phyloP scores from a whole-genome alignment of 2,329 filamentous ascomycete species.

The Fusarium ramigenum region DNA sequence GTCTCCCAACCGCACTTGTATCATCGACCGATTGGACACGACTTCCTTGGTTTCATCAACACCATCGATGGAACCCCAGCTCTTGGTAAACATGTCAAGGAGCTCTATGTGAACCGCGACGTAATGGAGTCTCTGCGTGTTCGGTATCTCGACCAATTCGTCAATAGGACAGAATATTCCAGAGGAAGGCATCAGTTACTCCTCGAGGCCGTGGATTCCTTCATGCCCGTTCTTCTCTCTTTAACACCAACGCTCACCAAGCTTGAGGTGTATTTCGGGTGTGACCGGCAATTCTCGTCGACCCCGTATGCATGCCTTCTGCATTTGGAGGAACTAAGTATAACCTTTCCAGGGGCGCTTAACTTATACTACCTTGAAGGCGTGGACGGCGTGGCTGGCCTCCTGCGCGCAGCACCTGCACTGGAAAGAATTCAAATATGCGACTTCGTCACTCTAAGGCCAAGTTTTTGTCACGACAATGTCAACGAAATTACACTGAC shows the following conservation, averaged over 20 bases:
- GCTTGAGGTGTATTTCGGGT: no score
- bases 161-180: no score
- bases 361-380: no score
- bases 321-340: neutral
- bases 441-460: fast-evolving
- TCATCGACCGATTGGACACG: neutral
- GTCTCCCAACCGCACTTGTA: neutral
- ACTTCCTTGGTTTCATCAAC: neutral
- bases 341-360: neutral
- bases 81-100: neutral
- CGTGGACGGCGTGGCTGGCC: no score
- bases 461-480: neutral
- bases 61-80: fast-evolving
- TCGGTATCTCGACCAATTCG: no score
- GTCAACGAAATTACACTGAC: neutral
- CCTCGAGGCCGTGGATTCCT: no score
- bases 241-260: no score
- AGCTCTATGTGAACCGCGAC: neutral
- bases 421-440: neutral
- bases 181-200: no score
- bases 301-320: no score
- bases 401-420: neutral
- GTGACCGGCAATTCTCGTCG: no score
- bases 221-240: no score
- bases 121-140: neutral